A percentile compares a stretch with the other conserved stretches of the same genome.
These are phyloP conservation scores for Fraxinus sp. DNA, from an alignment of 305 asterid species.

Conservation along the genomic window DNA sequence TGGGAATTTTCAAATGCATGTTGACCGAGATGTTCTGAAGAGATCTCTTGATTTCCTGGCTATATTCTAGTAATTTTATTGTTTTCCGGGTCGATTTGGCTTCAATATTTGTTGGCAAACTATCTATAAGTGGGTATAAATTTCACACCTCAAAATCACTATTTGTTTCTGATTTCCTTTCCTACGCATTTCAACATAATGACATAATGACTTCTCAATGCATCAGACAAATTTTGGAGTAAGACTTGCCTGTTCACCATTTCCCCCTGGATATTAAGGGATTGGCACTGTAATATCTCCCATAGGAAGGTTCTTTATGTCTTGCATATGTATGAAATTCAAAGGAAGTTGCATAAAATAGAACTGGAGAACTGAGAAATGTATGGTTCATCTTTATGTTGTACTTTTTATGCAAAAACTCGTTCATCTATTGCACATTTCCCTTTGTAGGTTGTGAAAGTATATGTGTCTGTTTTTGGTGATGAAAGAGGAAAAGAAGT, in stretches of 20 bases:
- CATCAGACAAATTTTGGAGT: background rate
- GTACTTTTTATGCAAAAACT: background rate
- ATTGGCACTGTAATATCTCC: background rate
- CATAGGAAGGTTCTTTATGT: background rate
- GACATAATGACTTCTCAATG: background rate
- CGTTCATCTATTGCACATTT: constrained; percentile 13
- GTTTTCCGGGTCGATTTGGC: background rate
- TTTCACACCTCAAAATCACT: background rate
- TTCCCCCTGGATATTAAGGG: background rate
- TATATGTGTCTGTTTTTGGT: constrained; percentile 91
- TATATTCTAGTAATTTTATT: background rate
- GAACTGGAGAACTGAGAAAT: background rate
- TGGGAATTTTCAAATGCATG: background rate
- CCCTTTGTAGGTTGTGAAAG: constrained; percentile 78
- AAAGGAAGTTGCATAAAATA: background rate
- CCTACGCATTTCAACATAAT: background rate
- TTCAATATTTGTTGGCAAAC: background rate
- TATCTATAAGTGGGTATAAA: background rate
- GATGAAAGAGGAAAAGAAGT: constrained; percentile 98
- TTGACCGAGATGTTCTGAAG: background rate
- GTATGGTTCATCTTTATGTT: background rate
- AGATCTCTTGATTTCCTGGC: background rate
- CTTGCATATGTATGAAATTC: background rate
- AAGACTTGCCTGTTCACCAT: background rate
- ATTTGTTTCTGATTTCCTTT: background rate